Evolutionary conservation across 2,329 filamentous ascomycete species (phyloP), one percentile per base, ranked within the genome.

Genomic region (Venturia asperata): DNA sequence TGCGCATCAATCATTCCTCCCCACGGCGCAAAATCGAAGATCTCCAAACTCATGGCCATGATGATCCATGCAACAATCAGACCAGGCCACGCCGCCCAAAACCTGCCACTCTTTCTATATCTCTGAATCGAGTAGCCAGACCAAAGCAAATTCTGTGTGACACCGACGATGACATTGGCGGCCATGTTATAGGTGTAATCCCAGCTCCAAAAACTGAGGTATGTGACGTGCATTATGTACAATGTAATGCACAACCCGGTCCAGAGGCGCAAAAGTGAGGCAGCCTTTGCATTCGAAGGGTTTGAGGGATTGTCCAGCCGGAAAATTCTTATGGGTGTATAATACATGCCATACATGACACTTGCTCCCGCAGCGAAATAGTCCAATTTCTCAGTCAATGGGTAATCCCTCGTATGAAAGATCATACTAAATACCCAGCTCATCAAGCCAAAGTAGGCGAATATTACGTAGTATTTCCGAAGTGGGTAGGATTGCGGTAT

Each of bases 171-270:
- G 24, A 99, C 90, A 72, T 97, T 99, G 63, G 92, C 94, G 1
- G 89, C 86, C 92, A 99, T 97, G 75, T 99, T 99, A 79, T 99
- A 99, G 5, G 88, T 89, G 75, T 99, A 99, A 76, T 97, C 90
- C 90, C 94, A 99, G 21, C 82, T 81, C 81, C 92, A 90, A 70
- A 91, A 85, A 72, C 88, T 91, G 64, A 99, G 82, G 75, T 96
- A 99, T 58, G 80, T 83, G 61, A 97, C 86, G 74, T 99, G 94
- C 64, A 83, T 79, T 34, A 82, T 72, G 75, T 96, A 99, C 63
- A 96, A 77, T 17, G 77, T 68, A 34, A 85, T 74, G 74, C 94
- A 99, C 9, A 90, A 69, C 15, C 81, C 72, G 0, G 91, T 92
- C 93, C 92, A 97, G 27, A 85, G 73, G 60, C 89, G 82, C 64